Evolutionary conservation across 345 rosid genomes (phyloP).

Genomic region (Capsella bursapastoris): DNA sequence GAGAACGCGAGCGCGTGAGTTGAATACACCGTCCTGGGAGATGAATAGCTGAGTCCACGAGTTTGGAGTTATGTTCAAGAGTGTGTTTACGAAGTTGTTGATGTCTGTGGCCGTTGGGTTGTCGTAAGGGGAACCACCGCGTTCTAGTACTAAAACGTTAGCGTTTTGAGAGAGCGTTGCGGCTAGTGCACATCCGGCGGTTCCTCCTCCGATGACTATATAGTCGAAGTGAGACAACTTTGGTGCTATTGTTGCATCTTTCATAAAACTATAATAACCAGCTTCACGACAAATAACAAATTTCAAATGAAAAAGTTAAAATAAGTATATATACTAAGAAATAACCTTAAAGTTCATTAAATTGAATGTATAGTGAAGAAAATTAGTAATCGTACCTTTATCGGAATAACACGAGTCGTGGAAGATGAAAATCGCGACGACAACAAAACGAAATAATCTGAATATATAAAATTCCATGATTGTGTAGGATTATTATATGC

Average conservation of each 20-base stretch:
- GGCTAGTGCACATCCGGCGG: conserved; percentile 73
- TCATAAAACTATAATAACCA: conserved; percentile 44
- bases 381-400: conserved; percentile 11
- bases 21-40: conserved; percentile 73
- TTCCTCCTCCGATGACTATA: conserved; percentile 75
- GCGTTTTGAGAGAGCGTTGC: conserved; percentile 68
- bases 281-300: not conserved
- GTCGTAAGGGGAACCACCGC: conserved; percentile 49
- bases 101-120: conserved; percentile 50
- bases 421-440: not conserved
- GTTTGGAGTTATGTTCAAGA: conserved; percentile 48
- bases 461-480: conserved; percentile 13
- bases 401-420: conserved; percentile 2
- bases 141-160: conserved; percentile 61
- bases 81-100: conserved; percentile 47
- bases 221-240: conserved; percentile 53
- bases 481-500: conserved; percentile 1
- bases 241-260: conserved; percentile 61
- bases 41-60: conserved; percentile 64
- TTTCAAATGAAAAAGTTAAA: not conserved
- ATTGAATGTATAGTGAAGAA: not conserved
- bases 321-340: not conserved
- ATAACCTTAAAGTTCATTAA: not conserved
- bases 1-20: conserved; percentile 68
- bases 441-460: not conserved